These are phyloP conservation scores for Eimeria necatrix DNA, from an alignment of 169 alveolate species.

Conservation along the genomic window DNA sequence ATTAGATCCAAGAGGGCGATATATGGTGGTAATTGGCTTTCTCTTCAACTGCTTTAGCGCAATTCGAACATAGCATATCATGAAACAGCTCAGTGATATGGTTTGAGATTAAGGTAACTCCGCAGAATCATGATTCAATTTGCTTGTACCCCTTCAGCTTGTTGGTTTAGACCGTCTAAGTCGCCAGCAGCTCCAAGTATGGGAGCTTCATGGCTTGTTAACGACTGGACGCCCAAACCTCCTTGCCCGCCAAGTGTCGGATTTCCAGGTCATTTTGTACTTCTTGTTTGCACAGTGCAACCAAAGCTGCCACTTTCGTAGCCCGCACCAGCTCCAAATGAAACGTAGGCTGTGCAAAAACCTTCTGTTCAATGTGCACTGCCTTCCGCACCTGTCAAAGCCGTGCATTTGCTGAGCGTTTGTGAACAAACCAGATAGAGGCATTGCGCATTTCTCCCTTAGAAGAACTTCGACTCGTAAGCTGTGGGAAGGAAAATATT, in stretches of 20 bases:
- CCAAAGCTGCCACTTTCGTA: not conserved
- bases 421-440: conserved; percentile 81
- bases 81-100: not conserved
- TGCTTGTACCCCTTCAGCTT: conserved; percentile 76
- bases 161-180: conserved; percentile 91
- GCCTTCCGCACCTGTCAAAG: not conserved
- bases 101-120: not conserved
- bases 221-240: conserved; percentile 68
- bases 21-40: conserved; percentile 74
- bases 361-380: not conserved
- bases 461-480: conserved; percentile 90
- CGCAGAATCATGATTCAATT: not conserved
- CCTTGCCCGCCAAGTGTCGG: conserved; percentile 90
- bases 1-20: conserved; percentile 72
- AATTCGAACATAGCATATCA: not conserved
- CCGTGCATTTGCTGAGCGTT: not conserved
- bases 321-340: no score
- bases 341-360: no score
- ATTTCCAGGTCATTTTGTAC: conserved; percentile 81
- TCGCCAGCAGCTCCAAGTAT: conserved; percentile 90
- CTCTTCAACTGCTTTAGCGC: not conserved
- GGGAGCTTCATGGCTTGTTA: conserved; percentile 87
- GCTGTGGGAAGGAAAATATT: conserved; percentile 96
- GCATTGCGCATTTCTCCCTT: conserved; percentile 92
- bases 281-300: not conserved